Evolutionary conservation across 2,329 filamentous ascomycete species (phyloP).

Genomic region (Sordariomycetes sp.): DNA sequence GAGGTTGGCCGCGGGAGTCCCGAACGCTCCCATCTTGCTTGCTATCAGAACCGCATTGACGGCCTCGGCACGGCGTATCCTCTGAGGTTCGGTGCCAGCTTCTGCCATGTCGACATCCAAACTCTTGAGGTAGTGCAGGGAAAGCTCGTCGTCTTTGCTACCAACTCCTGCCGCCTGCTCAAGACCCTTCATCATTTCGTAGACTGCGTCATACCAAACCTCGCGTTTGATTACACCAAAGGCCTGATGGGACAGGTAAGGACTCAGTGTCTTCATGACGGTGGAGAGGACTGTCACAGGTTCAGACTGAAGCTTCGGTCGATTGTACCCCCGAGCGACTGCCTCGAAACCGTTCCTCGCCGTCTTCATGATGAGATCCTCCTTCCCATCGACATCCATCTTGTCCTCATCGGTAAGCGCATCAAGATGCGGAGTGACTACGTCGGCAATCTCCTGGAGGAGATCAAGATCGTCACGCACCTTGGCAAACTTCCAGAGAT

Average conservation of each 20-base stretch:
- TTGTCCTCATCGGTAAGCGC: slow-evolving; percentile 47
- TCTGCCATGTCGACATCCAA: slow-evolving; percentile 37
- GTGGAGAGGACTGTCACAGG: slow-evolving; percentile 27
- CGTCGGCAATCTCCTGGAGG: slow-evolving; percentile 53
- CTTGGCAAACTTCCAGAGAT: slow-evolving; percentile 64
- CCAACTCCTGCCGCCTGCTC: neutral
- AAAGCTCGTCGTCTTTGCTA: slow-evolving; percentile 11
- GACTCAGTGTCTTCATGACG: slow-evolving; percentile 29
- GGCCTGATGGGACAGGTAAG: slow-evolving; percentile 25
- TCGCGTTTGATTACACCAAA: slow-evolving; percentile 36
- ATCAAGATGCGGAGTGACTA: slow-evolving; percentile 56
- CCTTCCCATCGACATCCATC: slow-evolving; percentile 58
- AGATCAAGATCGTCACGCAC: slow-evolving; percentile 61
- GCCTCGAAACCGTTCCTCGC: slow-evolving; percentile 42
- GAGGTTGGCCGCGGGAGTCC: too few species aligned
- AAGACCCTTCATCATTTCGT: slow-evolving; percentile 31
- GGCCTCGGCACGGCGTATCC: slow-evolving; percentile 36
- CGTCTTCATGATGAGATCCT: slow-evolving; percentile 31
- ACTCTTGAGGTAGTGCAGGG: slow-evolving; percentile 31
- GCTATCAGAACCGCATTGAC: slow-evolving; percentile 30
- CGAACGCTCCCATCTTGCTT: too few species aligned
- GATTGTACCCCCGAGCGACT: slow-evolving; percentile 39
- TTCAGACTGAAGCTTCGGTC: slow-evolving; percentile 23
- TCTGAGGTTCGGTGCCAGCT: slow-evolving; percentile 41
- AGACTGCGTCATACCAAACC: slow-evolving; percentile 41